Evolutionary conservation across 495 filamentous ascomycete genomes (phyloP), one percentile per base, ranked within the genome.

Genomic region (Tetracladium marchalianum): DNA sequence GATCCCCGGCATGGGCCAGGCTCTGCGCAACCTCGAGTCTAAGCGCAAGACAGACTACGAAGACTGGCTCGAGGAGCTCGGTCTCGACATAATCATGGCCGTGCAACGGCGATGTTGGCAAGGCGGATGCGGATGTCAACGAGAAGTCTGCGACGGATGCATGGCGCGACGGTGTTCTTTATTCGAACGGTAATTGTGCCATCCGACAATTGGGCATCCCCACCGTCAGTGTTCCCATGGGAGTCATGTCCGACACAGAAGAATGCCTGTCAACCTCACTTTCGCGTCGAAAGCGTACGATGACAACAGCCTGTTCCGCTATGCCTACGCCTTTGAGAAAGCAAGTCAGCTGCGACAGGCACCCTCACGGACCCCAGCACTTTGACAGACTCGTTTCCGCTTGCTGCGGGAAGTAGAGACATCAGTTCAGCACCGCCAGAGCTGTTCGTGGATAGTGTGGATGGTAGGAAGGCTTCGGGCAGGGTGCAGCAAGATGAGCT

Each of bases 211-310:
- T 64, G 35, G 63, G 63, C 13, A 54, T 63, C 22, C 63, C 63
- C 6, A 58, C 56, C 1, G 51, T 66, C 24, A 53, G 47, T 6
- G 61, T 61, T 4, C 50, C 55, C 1, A 64, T 66, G 62, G 61
- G 62, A 10, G 34, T 56, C 13, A 41, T 55, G 43, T 39, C 38
- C 6, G 43, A 49, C 2, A 48, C 39, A 8, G 16, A 19, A 12
- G n/a, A n/a, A 64, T 66, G 59, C 62, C 62, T 1, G 48, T 64
- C 12, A 57, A 57, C 31, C 43, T 66, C 1, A 66, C 57, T 0
- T 66, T 66, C 43, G 54, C 55, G 24, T 56, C 53, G 2, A 59
- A 53, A 40, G 57, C 56, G 32, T 63, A 58, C 24, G 49, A 56
- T 16, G 62, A 66, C 42, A 39, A 31, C 17, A 49, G 53, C 1